phyloP scores from a whole-genome alignment of 768 basidiomycete species.

The Lentinula edodes region DNA sequence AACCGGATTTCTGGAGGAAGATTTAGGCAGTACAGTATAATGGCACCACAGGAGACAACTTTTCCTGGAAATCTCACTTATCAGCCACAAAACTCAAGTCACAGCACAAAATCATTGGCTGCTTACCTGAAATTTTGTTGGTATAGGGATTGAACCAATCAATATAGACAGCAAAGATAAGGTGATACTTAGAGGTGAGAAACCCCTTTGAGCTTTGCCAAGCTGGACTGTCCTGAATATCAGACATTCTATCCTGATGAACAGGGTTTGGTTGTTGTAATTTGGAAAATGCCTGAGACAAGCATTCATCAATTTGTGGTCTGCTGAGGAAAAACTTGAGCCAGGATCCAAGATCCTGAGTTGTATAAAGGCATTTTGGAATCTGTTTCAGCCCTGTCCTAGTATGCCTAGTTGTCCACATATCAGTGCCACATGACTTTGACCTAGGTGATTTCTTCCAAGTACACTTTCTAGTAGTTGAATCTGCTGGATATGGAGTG shows the following conservation, averaged over 20 bases:
- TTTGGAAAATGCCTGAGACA: conserved; percentile 14
- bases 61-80: conserved; percentile 3
- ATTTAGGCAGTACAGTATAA: conserved; percentile 28
- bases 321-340: conserved; percentile 21
- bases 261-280: background rate
- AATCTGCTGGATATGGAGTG: conserved; percentile 7
- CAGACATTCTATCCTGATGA: conserved; percentile 13
- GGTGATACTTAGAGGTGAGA: conserved; percentile 7
- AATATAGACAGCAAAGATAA: background rate
- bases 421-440: conserved; percentile 13
- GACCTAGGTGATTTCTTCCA: conserved; percentile 15
- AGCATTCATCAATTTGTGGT: conserved; percentile 13
- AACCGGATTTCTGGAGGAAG: conserved; percentile 23
- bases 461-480: conserved; percentile 13
- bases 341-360: conserved; percentile 22
- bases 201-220: conserved; percentile 15
- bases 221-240: conserved; percentile 22
- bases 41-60: conserved; percentile 20
- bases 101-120: background rate
- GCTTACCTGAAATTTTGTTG: conserved; percentile 25
- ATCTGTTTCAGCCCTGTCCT: conserved; percentile 12
- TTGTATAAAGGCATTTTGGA: conserved; percentile 16
- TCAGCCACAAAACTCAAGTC: background rate
- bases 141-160: conserved; percentile 5
- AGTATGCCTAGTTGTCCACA: conserved; percentile 13